Evolutionary conservation across 1,284 basidiomycete species (phyloP).

Genomic region (Pyrrhoderma noxium): DNA sequence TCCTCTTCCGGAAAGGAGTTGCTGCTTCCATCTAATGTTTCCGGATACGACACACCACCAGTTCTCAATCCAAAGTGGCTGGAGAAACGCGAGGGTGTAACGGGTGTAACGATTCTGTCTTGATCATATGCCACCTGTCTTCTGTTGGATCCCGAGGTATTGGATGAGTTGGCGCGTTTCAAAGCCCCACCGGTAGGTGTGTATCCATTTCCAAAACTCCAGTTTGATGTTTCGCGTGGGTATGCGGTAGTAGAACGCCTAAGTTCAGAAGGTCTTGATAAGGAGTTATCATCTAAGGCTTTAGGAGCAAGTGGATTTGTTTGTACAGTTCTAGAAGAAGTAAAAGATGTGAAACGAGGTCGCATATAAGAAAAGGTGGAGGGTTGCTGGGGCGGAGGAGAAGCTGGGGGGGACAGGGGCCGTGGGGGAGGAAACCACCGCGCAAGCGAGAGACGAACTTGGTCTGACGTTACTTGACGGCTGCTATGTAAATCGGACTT

Average conservation of each 20-base stretch:
- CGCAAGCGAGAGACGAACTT: slow-evolving; percentile 72
- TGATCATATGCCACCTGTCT: slow-evolving; percentile 13
- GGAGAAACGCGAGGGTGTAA: slow-evolving; percentile 43
- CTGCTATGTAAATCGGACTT: slow-evolving; percentile 73
- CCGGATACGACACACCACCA: slow-evolving; percentile 40
- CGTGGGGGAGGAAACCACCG: slow-evolving; percentile 77
- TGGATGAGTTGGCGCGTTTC: slow-evolving; percentile 16
- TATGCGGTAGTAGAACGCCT: slow-evolving; percentile 34
- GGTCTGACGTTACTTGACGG: slow-evolving; percentile 71
- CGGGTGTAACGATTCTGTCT: slow-evolving; percentile 4
- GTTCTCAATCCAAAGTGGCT: slow-evolving; percentile 39
- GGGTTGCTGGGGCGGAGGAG: slow-evolving; percentile 44
- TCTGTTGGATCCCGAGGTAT: slow-evolving; percentile 9
- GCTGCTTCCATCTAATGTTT: slow-evolving; percentile 51
- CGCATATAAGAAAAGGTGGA: slow-evolving; percentile 77
- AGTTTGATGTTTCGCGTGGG: slow-evolving; percentile 10
- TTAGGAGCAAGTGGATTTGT: slow-evolving; percentile 31
- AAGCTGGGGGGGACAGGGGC: slow-evolving; percentile 53
- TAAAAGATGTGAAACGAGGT: slow-evolving; percentile 79
- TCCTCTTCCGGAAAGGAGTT: slow-evolving; percentile 59
- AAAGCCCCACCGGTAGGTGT: slow-evolving; percentile 4
- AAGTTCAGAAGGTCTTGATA: slow-evolving; percentile 40
- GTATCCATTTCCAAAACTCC: slow-evolving; percentile 12
- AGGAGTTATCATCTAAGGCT: slow-evolving; percentile 36
- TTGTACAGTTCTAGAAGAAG: slow-evolving; percentile 58